Evolutionary conservation across 108 stramenopile species (phyloP).

Genomic region (Nannochloropsis salina): DNA sequence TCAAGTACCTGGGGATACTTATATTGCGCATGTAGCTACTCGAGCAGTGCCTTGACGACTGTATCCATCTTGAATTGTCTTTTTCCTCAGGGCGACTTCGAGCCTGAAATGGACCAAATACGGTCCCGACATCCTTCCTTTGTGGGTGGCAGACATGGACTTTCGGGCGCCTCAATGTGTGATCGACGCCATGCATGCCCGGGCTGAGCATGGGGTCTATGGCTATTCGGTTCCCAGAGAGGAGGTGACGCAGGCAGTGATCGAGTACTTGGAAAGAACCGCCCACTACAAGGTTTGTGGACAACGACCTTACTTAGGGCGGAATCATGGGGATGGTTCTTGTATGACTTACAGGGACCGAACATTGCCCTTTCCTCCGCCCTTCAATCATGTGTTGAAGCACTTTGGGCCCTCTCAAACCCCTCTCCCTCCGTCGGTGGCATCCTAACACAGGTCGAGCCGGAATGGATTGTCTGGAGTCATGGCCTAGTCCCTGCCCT

Average conservation of each 20-base stretch:
- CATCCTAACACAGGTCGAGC: neutral
- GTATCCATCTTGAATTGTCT: no score
- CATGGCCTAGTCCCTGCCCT: constrained; percentile 9
- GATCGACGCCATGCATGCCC: constrained; percentile 32
- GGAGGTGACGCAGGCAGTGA: constrained; percentile 35
- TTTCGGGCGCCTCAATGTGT: constrained; percentile 33
- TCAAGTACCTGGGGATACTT: neutral
- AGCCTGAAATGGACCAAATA: constrained; percentile 2
- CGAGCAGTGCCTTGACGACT: no score
- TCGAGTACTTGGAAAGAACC: constrained; percentile 29
- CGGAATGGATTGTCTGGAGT: constrained; percentile 6
- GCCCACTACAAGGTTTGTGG: neutral
- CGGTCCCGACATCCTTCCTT: constrained; percentile 21
- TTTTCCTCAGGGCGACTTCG: neutral
- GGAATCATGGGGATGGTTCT: no score
- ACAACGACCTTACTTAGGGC: no score
- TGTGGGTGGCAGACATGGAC: constrained; percentile 55
- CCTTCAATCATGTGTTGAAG: no score
- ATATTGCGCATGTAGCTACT: no score
- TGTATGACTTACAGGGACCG: no score
- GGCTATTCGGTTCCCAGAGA: constrained; percentile 44
- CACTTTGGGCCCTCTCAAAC: no score
- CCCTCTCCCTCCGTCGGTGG: no score
- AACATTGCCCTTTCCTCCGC: no score
- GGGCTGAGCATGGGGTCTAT: constrained; percentile 50